Percentiles rank a stretch among this genome's conserved stretches.
Conservation (phyloP, 169 alveolate species). For the Plasmodium falciparum region DNA sequence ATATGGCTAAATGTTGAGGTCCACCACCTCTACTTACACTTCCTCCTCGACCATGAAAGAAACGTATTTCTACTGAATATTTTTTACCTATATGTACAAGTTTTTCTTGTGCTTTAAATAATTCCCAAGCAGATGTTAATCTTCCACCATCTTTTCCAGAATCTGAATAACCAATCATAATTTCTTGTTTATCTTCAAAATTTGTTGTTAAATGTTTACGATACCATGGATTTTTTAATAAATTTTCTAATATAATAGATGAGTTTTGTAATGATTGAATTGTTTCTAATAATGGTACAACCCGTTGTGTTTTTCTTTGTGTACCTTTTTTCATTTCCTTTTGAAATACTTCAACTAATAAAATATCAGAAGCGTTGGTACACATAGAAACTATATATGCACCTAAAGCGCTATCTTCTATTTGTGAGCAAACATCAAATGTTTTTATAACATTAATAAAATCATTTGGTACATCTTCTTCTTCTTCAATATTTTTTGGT, state of each 20-base stretch:
- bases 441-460: slow-evolving; percentile 82
- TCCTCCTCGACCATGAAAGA: slow-evolving; percentile 92
- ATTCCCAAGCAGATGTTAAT: slow-evolving; percentile 90
- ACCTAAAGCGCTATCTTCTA: slow-evolving; percentile 87
- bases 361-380: slow-evolving; percentile 85
- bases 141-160: slow-evolving; percentile 91
- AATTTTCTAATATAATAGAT: slow-evolving; percentile 82
- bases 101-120: slow-evolving; percentile 86
- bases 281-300: slow-evolving; percentile 89
- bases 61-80: slow-evolving; percentile 82
- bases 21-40: slow-evolving; percentile 91
- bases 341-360: slow-evolving; percentile 85
- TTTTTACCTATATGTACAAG: slow-evolving; percentile 81
- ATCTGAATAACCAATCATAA: slow-evolving; percentile 91
- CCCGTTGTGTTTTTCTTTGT: slow-evolving; percentile 78
- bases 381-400: slow-evolving; percentile 90
- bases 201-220: slow-evolving; percentile 78
- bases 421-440: slow-evolving; percentile 83
- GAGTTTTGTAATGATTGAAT: slow-evolving; percentile 85
- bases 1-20: slow-evolving; percentile 88
- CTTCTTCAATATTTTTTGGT: slow-evolving; percentile 81
- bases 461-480: slow-evolving; percentile 75
- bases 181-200: slow-evolving; percentile 84
- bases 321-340: slow-evolving; percentile 61
- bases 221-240: slow-evolving; percentile 86